A percentile compares a stretch with the other conserved stretches of the same genome.
Evolutionary conservation across 1,284 basidiomycete species (phyloP).

Genomic region (Cryptococcus depauperatus): DNA sequence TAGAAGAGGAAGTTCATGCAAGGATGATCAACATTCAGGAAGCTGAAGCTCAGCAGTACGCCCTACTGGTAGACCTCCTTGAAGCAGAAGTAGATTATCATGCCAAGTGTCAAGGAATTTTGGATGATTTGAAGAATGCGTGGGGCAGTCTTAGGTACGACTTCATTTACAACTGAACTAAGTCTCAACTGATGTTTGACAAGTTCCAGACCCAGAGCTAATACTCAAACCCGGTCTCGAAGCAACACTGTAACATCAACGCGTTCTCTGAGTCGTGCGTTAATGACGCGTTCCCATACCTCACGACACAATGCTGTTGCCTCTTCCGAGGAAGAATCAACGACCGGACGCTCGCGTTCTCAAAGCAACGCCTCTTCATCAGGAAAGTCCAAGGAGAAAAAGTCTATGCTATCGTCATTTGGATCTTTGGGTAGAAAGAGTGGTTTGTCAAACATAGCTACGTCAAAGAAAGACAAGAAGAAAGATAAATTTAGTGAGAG

Average conservation of each 20-base stretch:
- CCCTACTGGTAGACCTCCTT: constrained; percentile 59
- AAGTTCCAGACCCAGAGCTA: background rate
- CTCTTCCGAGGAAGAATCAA: constrained; percentile 32
- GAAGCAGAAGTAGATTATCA: constrained; percentile 65
- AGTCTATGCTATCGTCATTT: constrained; percentile 35
- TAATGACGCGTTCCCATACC: constrained; percentile 12
- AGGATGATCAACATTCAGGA: constrained; percentile 69
- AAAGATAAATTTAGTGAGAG: constrained; percentile 54
- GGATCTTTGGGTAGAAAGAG: constrained; percentile 38
- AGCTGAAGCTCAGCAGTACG: constrained; percentile 59
- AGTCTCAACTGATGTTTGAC: background rate
- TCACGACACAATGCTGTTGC: constrained; percentile 9
- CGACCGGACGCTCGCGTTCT: constrained; percentile 32
- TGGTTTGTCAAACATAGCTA: constrained; percentile 15
- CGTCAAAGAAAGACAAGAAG: constrained; percentile 41
- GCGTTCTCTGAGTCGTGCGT: constrained; percentile 15
- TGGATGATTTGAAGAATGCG: constrained; percentile 57
- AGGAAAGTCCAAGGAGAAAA: constrained; percentile 24
- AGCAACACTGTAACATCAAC: constrained; percentile 15
- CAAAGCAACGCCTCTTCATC: constrained; percentile 34
- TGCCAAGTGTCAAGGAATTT: constrained; percentile 59
- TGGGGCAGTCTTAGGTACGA: constrained; percentile 47
- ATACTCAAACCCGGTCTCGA: constrained; percentile 5
- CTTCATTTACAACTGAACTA: background rate
- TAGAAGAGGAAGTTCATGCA: constrained; percentile 64